These are phyloP conservation scores for Pichia sp. DNA, from an alignment of 1,139 yeast genomes.

Conservation along the genomic window DNA sequence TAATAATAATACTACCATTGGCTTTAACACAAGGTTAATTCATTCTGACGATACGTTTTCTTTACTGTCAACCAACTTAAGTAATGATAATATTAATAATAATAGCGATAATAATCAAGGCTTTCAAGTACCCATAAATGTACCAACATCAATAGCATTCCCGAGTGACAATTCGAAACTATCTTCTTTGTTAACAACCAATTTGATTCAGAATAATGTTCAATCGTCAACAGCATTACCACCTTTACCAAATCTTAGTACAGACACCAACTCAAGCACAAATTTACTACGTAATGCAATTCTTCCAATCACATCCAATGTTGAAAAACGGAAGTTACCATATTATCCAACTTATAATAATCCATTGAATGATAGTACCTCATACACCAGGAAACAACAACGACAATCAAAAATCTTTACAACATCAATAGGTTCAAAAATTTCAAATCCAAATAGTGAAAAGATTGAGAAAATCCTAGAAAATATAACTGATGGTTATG, in stretches of 20 bases:
- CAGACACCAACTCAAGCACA: neutral
- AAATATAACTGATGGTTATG: slow-evolving; percentile 50
- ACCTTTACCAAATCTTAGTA: neutral
- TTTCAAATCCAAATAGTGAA: slow-evolving; percentile 62
- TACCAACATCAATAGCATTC: neutral
- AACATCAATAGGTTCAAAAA: slow-evolving; percentile 55
- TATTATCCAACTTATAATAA: slow-evolving; percentile 24
- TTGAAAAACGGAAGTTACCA: slow-evolving; percentile 14
- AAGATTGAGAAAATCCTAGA: slow-evolving; percentile 67
- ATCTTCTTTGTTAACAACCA: neutral
- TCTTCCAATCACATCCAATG: neutral
- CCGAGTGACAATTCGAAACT: neutral
- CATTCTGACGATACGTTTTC: slow-evolving; percentile 28
- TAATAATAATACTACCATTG: slow-evolving; percentile 22
- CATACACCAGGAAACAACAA: slow-evolving; percentile 9
- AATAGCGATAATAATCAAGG: neutral
- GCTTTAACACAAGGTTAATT: slow-evolving; percentile 30
- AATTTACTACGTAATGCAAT: neutral
- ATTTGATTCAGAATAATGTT: neutral
- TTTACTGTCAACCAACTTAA: slow-evolving; percentile 2
- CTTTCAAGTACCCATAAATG: neutral
- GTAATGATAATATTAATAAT: neutral
- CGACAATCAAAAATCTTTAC: slow-evolving; percentile 21
- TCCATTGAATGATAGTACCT: slow-evolving; percentile 21
- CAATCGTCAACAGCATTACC: neutral